These are phyloP conservation scores for Elaeagnus macrophylla DNA, from an alignment of 306 rosid genomes.

Conservation along the genomic window DNA sequence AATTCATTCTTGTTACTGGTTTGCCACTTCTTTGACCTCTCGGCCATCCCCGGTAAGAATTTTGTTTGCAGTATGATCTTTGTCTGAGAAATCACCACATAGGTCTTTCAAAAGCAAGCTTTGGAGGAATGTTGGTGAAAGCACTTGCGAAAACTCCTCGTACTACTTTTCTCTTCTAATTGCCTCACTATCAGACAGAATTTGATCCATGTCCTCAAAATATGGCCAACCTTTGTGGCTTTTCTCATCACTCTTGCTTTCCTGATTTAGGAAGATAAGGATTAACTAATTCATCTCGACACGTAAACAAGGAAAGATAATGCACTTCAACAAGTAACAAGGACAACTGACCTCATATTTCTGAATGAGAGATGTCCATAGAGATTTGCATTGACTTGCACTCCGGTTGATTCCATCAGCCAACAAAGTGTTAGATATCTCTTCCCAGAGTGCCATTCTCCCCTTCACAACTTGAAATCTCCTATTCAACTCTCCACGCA, in stretches of 20 bases:
- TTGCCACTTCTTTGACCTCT: no score
- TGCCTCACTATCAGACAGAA: conserved; percentile 45
- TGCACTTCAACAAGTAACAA: conserved; percentile 3
- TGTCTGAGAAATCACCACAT: no score
- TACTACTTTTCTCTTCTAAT: conserved; percentile 5
- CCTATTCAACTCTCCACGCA: conserved; percentile 51
- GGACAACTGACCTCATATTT: conserved; percentile 59
- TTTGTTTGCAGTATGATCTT: no score
- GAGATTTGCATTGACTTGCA: conserved; percentile 84
- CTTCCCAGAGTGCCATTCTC: conserved; percentile 91
- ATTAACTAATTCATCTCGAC: not conserved
- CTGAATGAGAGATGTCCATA: conserved; percentile 74
- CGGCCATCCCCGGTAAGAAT: no score
- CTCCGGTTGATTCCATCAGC: conserved; percentile 61
- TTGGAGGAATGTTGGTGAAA: not conserved
- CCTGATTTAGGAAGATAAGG: conserved; percentile 29
- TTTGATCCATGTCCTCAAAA: conserved; percentile 49
- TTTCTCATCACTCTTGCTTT: conserved; percentile 48
- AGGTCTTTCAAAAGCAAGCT: no score
- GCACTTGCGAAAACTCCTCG: conserved; percentile 1
- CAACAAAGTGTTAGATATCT: conserved; percentile 59
- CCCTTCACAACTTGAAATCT: conserved; percentile 69
- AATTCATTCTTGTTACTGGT: no score
- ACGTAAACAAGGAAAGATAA: not conserved
- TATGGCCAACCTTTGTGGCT: conserved; percentile 58